phyloP scores from a whole-genome alignment of 257 asterid genomes.

The Rhazya stricta region DNA sequence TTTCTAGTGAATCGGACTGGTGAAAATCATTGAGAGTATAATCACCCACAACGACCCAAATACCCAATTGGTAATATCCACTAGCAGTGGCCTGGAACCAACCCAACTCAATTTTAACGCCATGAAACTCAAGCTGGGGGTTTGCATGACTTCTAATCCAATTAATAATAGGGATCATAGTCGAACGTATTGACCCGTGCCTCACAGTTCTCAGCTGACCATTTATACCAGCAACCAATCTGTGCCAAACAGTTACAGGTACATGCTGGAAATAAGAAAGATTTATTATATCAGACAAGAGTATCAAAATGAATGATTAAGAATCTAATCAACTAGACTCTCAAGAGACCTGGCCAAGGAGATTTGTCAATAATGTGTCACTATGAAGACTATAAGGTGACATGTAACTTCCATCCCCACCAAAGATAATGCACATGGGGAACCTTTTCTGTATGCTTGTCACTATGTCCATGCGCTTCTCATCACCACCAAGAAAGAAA shows the following conservation, averaged over 20 bases:
- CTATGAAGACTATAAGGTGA: conserved; percentile 78
- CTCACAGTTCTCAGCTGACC: conserved; percentile 88
- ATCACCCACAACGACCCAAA: conserved; percentile 76
- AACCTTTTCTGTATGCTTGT: conserved; percentile 84
- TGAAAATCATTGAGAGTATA: conserved; percentile 56
- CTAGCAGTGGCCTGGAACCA: conserved; percentile 96
- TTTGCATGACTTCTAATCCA: conserved; percentile 84
- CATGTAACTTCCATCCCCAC: conserved; percentile 97
- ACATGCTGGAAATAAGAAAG: conserved; percentile 57
- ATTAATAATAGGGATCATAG: conserved; percentile 59
- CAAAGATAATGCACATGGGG: conserved; percentile 86
- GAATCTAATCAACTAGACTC: conserved; percentile 8
- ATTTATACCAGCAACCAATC: conserved; percentile 86
- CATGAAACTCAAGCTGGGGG: conserved; percentile 92
- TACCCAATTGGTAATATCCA: conserved; percentile 90
- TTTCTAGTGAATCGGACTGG: conserved; percentile 47
- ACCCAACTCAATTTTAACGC: conserved; percentile 83
- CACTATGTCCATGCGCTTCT: conserved; percentile 83
- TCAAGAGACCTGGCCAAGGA: conserved; percentile 79
- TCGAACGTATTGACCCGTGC: conserved; percentile 61
- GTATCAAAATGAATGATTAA: background rate
- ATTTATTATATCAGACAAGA: conserved; percentile 20
- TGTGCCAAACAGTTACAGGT: conserved; percentile 92
- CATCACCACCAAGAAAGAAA: conserved; percentile 97
- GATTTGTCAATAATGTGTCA: conserved; percentile 80